These are phyloP conservation scores for Casuarina glauca DNA, from an alignment of 306 rosid species.

Conservation along the genomic window DNA sequence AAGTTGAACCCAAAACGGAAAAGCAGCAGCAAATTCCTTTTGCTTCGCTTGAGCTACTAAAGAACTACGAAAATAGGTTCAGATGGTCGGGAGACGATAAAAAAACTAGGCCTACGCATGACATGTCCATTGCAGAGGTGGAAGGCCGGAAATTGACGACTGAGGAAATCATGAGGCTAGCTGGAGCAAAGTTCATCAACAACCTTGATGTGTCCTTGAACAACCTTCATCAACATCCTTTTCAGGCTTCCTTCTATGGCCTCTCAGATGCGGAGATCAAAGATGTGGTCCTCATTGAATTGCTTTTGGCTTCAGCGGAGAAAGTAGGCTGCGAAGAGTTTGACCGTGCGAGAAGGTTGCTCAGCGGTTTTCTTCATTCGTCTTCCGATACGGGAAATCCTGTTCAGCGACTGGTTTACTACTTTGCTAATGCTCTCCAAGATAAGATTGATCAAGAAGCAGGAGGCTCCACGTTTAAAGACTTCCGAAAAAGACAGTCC, in stretches of 20 bases:
- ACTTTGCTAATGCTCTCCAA: constrained; percentile 56
- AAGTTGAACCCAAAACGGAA: constrained; percentile 21
- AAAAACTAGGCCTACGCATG: constrained; percentile 22
- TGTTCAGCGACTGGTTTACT: constrained; percentile 46
- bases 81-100: constrained; percentile 32
- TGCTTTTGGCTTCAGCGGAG: constrained; percentile 65
- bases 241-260: constrained; percentile 39
- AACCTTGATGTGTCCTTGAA: constrained; percentile 24
- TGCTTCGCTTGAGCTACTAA: constrained; percentile 54
- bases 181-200: constrained; percentile 65
- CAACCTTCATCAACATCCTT: constrained; percentile 57
- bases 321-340: constrained; percentile 54
- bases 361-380: constrained; percentile 31
- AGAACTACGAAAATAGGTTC: constrained; percentile 42
- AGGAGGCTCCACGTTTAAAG: constrained; percentile 37
- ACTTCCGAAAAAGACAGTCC: neutral
- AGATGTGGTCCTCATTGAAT: constrained; percentile 52
- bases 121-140: neutral
- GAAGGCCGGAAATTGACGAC: constrained; percentile 41
- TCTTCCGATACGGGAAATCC: constrained; percentile 50
- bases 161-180: constrained; percentile 58
- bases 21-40: constrained; percentile 26
- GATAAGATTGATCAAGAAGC: constrained; percentile 57
- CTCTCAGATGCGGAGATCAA: constrained; percentile 49
- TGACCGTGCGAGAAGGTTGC: constrained; percentile 45